These are phyloP conservation scores for Candida maltosa DNA, from an alignment of 805 yeast species.

Conservation along the genomic window DNA sequence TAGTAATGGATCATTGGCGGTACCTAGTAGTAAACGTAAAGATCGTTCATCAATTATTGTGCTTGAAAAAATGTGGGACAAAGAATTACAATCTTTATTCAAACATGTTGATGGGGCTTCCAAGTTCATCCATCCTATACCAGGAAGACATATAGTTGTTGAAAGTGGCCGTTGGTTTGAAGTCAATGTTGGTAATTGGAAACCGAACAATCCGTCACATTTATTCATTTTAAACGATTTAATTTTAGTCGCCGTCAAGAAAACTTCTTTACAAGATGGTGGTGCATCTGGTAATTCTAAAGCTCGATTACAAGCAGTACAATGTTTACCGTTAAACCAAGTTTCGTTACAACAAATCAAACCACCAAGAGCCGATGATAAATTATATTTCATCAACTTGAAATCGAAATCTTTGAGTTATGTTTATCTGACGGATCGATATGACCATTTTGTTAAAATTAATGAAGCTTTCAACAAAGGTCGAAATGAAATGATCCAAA, in stretches of 20 bases:
- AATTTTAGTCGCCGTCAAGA: conserved; percentile 65
- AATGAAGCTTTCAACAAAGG: conserved; percentile 58
- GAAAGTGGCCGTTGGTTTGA: conserved; percentile 88
- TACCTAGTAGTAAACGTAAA: conserved; percentile 20
- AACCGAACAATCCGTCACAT: conserved; percentile 72
- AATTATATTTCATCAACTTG: conserved; percentile 41
- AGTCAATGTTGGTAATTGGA: conserved; percentile 80
- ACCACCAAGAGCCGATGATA: conserved; percentile 17
- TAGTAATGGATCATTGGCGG: conserved; percentile 12
- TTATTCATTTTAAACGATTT: conserved; percentile 76
- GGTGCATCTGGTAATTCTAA: too few species aligned
- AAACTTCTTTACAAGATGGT: conserved; percentile 23
- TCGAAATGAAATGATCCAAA: conserved; percentile 45
- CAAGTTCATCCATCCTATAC: conserved; percentile 66
- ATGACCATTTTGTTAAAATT: conserved; percentile 54
- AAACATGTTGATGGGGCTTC: conserved; percentile 91
- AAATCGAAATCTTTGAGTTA: conserved; percentile 47
- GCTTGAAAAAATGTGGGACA: conserved; percentile 79
- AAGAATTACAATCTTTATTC: conserved; percentile 64
- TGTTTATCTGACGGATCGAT: conserved; percentile 58
- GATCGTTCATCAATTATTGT: conserved; percentile 71
- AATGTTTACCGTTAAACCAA: conserved; percentile 75
- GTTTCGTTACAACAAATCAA: conserved; percentile 44
- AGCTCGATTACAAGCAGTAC: conserved; percentile 59
- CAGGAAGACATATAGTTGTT: conserved; percentile 76